Base-by-base conservation (phyloP, 768 basidiomycete species). In the Tricholomella constricta region DNA sequence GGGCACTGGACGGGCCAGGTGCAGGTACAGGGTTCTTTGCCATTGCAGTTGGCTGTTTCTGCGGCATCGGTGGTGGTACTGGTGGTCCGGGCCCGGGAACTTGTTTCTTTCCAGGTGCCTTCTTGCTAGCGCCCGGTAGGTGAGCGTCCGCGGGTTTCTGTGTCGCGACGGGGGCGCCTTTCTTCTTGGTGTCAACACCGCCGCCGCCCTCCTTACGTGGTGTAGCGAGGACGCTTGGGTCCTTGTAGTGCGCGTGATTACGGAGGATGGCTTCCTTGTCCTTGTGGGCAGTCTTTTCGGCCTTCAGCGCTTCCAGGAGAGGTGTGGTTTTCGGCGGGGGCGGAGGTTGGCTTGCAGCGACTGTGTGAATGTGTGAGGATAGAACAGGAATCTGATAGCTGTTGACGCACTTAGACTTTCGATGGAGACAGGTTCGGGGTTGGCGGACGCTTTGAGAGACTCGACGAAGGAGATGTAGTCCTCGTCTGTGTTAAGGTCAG, bases 261-360 rank as follows among this genome's bases (percentile, higher is more conserved):
- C 86, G 82, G 27, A 85, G 72, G 52, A 86, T 89, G 25, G 82
- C 72, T 60, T 87, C 85, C 62, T 85, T 91, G 65, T 89, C 90
- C 61, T 81, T 86, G 61, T 83, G 81, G 0, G 82, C 80, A 6
- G 78, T 78, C 64, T 87, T 89, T 68, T 92, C 88, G 0, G 91
- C 89, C 59, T 93, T 91, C 57, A 98, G 84, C 1, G 94, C 92
- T 65, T 96, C 95, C 42, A 99, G 83, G 19, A 98, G 81, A 0
- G 96, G 96, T 0, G 96, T 97, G 0, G 89, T 88, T 57, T 86
- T 94, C 2, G 91, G 89, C 38, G 73, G 77, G 1, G 81, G 74
- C 0, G 79, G 70, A 1, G 81, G 77, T 57, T 85, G 85, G 10
- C 76, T 77, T 3, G 87, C 79, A 0, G 87, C 83, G 58, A 89